Conservation (phyloP, 768 basidiomycete species). For the Stropharia rugosoannulata region DNA sequence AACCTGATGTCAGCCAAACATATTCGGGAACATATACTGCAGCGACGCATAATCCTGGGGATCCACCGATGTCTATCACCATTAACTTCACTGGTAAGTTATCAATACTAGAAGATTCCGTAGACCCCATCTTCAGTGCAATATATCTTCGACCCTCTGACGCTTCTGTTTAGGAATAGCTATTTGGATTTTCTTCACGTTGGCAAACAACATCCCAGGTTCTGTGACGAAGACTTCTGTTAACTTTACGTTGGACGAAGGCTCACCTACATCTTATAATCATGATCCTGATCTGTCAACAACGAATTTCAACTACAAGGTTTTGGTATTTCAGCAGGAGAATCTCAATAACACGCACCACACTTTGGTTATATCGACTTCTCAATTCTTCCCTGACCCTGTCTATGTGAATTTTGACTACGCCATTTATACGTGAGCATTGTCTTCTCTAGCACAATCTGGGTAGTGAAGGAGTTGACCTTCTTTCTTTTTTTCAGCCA, state of each 20-base stretch:
- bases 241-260: constrained; percentile 34
- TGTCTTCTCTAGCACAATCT: neutral
- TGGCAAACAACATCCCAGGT: neutral
- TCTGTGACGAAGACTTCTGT: constrained; percentile 16
- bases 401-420: constrained; percentile 40
- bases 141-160: no score
- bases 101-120: neutral
- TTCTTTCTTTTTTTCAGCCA: neutral
- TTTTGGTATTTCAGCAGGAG: constrained; percentile 24
- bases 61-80: neutral
- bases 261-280: constrained; percentile 15
- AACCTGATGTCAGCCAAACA: neutral
- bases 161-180: neutral
- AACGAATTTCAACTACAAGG: constrained; percentile 25
- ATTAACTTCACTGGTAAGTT: neutral
- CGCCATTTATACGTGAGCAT: constrained; percentile 38
- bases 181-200: neutral
- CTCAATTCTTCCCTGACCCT: constrained; percentile 21
- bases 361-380: constrained; percentile 29
- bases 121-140: neutral
- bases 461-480: neutral
- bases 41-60: neutral
- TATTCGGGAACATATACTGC: neutral
- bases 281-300: constrained; percentile 26
- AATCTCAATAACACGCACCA: constrained; percentile 29